Evolutionary conservation across 1,284 basidiomycete genomes (phyloP).

Genomic region (Papiliotrema nemorosa): DNA sequence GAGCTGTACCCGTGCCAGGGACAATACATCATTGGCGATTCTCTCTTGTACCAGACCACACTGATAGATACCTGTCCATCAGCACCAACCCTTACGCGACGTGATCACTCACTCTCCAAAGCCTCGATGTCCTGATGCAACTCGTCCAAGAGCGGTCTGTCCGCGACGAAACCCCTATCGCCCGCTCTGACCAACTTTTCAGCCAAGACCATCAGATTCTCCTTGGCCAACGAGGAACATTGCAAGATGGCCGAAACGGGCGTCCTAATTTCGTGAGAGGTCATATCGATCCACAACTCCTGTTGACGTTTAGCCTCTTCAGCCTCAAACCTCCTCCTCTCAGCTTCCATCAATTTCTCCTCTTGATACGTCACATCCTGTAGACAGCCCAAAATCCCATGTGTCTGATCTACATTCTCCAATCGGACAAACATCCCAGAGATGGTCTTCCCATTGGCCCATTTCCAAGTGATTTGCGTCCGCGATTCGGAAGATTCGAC

Average conservation of each 20-base stretch:
- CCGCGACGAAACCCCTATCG: conserved; percentile 31
- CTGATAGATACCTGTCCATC: conserved; percentile 27
- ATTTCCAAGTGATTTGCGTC: conserved; percentile 31
- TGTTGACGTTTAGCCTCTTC: conserved; percentile 43
- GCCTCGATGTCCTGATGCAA: conserved; percentile 48
- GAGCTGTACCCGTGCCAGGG: conserved; percentile 49
- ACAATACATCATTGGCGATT: conserved; percentile 50
- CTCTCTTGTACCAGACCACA: conserved; percentile 50
- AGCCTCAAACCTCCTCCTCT: conserved; percentile 38
- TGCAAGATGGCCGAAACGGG: conserved; percentile 46
- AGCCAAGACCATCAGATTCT: conserved; percentile 37
- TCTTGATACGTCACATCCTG: conserved; percentile 41
- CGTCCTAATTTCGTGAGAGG: conserved; percentile 46
- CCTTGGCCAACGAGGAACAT: conserved; percentile 44
- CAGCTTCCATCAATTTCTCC: conserved; percentile 34
- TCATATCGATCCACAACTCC: conserved; percentile 46
- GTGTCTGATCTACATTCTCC: conserved; percentile 24
- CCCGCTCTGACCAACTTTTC: conserved; percentile 29
- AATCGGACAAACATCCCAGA: conserved; percentile 37
- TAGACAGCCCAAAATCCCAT: conserved; percentile 37
- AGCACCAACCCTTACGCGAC: neutral
- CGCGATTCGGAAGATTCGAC: conserved; percentile 14
- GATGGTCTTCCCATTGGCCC: conserved; percentile 30
- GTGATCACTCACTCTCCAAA: conserved; percentile 27
- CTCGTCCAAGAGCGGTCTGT: conserved; percentile 32